Conservation (phyloP, 2,329 filamentous ascomycete species). For the Aspergillus flavus region DNA sequence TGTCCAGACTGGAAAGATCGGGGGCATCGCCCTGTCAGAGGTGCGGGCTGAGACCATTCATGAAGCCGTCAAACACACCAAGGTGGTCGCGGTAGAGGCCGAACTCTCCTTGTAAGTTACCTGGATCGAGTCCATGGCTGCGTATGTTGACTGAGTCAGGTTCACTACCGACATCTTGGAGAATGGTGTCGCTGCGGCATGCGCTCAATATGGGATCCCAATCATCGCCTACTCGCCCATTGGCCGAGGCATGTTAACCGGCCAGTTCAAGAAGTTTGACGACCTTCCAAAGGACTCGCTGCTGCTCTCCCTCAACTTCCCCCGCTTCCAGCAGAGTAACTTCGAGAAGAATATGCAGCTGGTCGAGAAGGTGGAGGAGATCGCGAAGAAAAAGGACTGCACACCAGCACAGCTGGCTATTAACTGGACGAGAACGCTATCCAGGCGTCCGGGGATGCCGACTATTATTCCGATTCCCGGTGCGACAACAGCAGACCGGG, state of each 20-base stretch:
- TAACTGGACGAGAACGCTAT: too few species aligned
- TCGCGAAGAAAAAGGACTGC: too few species aligned
- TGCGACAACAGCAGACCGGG: too few species aligned
- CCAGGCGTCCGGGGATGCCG: too few species aligned
- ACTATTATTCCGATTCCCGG: too few species aligned
- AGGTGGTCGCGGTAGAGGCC: constrained; percentile 6
- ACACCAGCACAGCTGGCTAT: too few species aligned
- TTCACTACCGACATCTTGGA: background rate
- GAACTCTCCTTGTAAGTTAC: constrained; percentile 6
- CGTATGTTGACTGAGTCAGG: background rate
- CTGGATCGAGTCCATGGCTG: background rate
- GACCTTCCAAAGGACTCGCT: constrained; percentile 60
- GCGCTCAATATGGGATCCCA: constrained; percentile 66
- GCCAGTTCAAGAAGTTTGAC: constrained; percentile 51
- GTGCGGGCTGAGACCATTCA: constrained; percentile 11
- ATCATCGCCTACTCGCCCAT: constrained; percentile 74
- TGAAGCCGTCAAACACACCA: constrained; percentile 4
- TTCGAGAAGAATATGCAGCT: constrained; percentile 48
- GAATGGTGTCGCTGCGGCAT: constrained; percentile 54
- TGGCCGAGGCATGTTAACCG: constrained; percentile 61
- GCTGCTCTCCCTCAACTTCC: constrained; percentile 33
- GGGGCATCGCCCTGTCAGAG: constrained; percentile 14
- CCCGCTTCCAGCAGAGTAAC: constrained; percentile 64
- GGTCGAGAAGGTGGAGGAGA: too few species aligned
- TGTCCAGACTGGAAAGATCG: constrained; percentile 16